Evolutionary conservation across 139 green algal species (phyloP).

Genomic region (Closterium sp.): DNA sequence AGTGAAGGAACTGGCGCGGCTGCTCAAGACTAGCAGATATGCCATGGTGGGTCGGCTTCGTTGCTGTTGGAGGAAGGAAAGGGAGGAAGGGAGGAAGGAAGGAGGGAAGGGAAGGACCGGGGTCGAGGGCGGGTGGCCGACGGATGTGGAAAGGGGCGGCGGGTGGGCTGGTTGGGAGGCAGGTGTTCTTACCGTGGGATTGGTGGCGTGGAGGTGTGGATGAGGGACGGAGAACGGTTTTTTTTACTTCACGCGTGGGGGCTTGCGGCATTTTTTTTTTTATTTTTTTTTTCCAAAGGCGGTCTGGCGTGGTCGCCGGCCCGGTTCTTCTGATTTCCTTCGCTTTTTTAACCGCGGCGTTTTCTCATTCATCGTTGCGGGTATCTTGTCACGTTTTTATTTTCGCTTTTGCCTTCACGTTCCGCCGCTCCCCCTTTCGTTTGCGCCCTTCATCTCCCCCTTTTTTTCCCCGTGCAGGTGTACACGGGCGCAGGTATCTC

Average conservation of each 20-base stretch:
- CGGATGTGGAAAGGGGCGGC: neutral
- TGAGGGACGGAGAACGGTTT: neutral
- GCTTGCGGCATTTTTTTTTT: neutral
- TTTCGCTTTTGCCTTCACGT: neutral
- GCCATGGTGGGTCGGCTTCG: neutral
- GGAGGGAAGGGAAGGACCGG: neutral
- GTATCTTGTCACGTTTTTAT: neutral
- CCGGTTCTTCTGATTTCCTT: neutral
- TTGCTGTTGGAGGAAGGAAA: neutral
- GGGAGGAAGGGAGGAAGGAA: neutral
- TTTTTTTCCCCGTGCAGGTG: conserved; percentile 55
- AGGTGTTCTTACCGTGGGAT: neutral
- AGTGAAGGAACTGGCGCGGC: conserved; percentile 4
- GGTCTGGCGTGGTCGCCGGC: neutral
- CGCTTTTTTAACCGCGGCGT: neutral
- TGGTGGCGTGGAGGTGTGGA: neutral
- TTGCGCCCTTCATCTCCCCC: neutral
- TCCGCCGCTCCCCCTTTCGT: neutral
- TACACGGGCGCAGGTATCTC: conserved; percentile 95
- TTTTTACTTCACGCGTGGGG: neutral
- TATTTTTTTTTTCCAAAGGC: neutral
- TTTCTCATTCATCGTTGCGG: neutral
- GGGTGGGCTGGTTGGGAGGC: neutral
- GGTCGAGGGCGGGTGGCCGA: neutral
- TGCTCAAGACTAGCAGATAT: conserved; percentile 15